phyloP scores from a whole-genome alignment of 495 filamentous ascomycete species.

The Podospora anserina region DNA sequence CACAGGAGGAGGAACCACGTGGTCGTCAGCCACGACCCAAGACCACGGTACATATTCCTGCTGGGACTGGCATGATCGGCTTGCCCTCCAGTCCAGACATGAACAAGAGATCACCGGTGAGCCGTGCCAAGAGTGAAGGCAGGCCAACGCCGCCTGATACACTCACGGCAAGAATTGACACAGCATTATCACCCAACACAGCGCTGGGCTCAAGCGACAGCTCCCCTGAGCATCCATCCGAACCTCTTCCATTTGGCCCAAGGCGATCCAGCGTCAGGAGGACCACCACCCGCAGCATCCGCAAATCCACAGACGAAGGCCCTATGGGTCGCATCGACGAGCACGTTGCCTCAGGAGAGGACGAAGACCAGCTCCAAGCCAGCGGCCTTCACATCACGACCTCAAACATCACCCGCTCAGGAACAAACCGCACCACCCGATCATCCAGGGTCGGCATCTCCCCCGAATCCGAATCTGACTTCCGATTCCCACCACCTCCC shows the following conservation, averaged over 20 bases:
- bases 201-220: constrained; percentile 8
- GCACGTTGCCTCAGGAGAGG: constrained; percentile 12
- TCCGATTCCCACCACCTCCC: neutral
- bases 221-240: constrained; percentile 20
- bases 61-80: constrained; percentile 6
- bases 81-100: constrained; percentile 28
- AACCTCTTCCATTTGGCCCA: constrained; percentile 13
- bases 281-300: constrained; percentile 4
- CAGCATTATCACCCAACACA: neutral
- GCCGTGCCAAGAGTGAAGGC: constrained; percentile 17
- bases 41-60: constrained; percentile 4
- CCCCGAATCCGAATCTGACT: neutral
- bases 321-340: constrained; percentile 26
- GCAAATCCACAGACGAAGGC: constrained; percentile 19
- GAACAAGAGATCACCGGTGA: constrained; percentile 15
- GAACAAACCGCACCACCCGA: neutral
- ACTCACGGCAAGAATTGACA: constrained; percentile 4
- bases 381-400: neutral
- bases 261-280: constrained; percentile 9
- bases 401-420: neutral
- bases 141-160: neutral
- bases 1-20: neutral
- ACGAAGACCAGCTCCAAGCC: constrained; percentile 1
- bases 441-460: neutral
- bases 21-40: neutral